Conservation (phyloP, 192 early-diverging fungal species). For the Haplosporangium gracile region DNA sequence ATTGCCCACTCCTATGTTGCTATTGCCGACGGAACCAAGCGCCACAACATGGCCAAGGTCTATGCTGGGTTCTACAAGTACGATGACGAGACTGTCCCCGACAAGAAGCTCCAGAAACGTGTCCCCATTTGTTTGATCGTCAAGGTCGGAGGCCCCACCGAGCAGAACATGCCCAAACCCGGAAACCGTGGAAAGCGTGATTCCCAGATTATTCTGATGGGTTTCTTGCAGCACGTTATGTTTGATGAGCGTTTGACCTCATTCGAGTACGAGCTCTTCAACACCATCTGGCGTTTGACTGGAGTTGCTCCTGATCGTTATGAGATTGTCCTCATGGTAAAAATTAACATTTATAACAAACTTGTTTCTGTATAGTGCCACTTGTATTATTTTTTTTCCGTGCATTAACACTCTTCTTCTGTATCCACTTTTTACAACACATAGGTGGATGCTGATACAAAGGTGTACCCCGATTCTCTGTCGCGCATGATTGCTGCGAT, state of each 20-base stretch:
- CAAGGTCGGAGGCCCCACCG: constrained; percentile 78
- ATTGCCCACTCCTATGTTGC: constrained; percentile 87
- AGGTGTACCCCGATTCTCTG: constrained; percentile 82
- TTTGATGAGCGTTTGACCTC: constrained; percentile 90
- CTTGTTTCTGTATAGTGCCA: neutral
- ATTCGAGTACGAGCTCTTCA: constrained; percentile 86
- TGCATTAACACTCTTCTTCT: neutral
- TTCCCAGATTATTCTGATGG: constrained; percentile 96
- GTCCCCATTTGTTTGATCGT: constrained; percentile 83
- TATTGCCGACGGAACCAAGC: constrained; percentile 92
- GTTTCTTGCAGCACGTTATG: constrained; percentile 92
- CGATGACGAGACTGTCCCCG: constrained; percentile 68
- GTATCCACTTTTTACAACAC: neutral
- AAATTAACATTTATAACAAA: neutral
- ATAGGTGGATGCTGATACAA: constrained; percentile 88
- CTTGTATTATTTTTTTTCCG: neutral
- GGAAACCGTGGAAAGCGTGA: constrained; percentile 97
- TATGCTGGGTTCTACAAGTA: constrained; percentile 92
- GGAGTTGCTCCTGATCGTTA: constrained; percentile 82
- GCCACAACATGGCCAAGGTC: constrained; percentile 94
- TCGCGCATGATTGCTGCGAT: constrained; percentile 79
- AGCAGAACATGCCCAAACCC: constrained; percentile 73
- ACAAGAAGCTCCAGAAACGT: constrained; percentile 64
- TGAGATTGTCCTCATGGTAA: constrained; percentile 81
- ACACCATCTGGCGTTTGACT: constrained; percentile 78